phyloP scores from a whole-genome alignment of 73 alveolate genomes.

The Paramecium sonneborni region DNA sequence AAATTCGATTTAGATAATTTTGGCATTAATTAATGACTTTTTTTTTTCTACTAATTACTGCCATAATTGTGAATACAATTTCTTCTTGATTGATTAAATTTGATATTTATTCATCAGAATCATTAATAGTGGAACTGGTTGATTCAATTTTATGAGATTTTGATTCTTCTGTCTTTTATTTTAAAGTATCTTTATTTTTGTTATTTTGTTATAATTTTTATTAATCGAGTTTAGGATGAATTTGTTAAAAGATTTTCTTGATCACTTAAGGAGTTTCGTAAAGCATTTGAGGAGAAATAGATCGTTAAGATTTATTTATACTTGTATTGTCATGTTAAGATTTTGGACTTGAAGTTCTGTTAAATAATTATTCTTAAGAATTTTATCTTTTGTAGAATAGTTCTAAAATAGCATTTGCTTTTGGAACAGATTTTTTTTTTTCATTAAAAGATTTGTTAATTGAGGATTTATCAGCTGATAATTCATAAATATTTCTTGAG shows the following conservation, averaged over 20 bases:
- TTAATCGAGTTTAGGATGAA: not conserved
- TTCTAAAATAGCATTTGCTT: not conserved
- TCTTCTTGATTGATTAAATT: not conserved
- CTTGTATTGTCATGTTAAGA: not conserved
- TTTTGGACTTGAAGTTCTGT: not conserved
- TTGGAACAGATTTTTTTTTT: not conserved
- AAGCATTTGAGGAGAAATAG: not conserved
- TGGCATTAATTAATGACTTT: constrained; percentile 14
- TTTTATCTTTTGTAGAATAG: not conserved
- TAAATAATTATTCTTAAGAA: not conserved
- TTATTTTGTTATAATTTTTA: not conserved
- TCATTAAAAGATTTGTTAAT: not conserved
- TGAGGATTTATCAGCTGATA: not conserved
- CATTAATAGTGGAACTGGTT: not conserved
- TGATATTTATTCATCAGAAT: constrained; percentile 21
- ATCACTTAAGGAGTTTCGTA: not conserved
- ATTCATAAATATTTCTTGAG: not conserved
- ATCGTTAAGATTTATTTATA: not conserved
- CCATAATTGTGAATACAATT: not conserved
- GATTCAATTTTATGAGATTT: constrained; percentile 19
- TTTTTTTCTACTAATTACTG: not conserved
- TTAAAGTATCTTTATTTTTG: not conserved
- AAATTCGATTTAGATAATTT: constrained; percentile 6
- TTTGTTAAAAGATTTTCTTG: not conserved
- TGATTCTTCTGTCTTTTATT: constrained; percentile 19